phyloP scores from a whole-genome alignment of 345 rosid species.

The Aurinia saxatilis region DNA sequence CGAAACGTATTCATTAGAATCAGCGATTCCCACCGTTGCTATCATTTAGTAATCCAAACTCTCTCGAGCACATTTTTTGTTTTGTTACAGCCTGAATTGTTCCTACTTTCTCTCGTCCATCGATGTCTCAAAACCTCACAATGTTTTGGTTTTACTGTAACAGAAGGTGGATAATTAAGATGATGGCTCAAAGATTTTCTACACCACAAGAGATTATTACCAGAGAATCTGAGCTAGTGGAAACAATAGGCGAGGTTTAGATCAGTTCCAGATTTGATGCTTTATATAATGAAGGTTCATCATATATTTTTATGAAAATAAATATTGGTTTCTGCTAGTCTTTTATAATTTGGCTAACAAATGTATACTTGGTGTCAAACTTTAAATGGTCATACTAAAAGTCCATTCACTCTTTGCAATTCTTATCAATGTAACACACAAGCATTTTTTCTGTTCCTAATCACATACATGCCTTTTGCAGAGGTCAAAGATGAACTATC shows the following conservation, averaged over 20 bases:
- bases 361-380: neutral
- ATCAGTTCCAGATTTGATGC: slow-evolving; percentile 41
- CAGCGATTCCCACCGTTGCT: neutral
- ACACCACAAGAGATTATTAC: slow-evolving; percentile 45
- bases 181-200: slow-evolving; percentile 40
- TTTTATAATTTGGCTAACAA: neutral
- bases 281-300: slow-evolving; percentile 45
- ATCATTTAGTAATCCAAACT: neutral
- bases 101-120: neutral
- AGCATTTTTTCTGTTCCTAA: neutral
- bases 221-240: slow-evolving; percentile 84
- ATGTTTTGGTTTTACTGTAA: slow-evolving; percentile 10
- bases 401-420: neutral
- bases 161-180: slow-evolving; percentile 92
- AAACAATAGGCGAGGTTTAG: slow-evolving; percentile 82
- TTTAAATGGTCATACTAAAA: neutral
- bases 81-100: neutral
- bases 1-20: neutral
- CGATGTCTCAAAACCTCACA: neutral
- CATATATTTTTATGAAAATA: slow-evolving; percentile 25
- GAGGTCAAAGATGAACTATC: slow-evolving; percentile 95
- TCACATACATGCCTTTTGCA: slow-evolving; percentile 24
- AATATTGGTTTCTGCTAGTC: neutral
- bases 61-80: neutral
- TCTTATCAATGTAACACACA: neutral